Evolutionary conservation across 2,329 filamentous ascomycete species (phyloP).

Genomic region (Samsoniella hepiali): DNA sequence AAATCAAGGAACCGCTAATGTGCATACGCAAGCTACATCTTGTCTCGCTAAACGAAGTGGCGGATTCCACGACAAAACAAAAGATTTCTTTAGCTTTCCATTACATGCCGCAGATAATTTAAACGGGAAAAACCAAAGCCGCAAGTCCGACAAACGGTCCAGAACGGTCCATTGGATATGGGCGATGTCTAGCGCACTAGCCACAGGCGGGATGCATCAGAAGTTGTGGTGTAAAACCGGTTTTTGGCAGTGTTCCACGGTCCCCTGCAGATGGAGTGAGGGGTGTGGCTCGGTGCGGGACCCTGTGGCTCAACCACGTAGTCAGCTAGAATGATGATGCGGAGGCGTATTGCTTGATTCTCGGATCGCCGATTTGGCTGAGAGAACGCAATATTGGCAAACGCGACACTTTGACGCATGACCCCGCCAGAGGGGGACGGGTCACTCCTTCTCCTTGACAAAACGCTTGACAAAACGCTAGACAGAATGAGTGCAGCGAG

Average conservation of each 20-base stretch:
- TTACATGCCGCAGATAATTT: neutral
- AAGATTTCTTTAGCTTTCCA: neutral
- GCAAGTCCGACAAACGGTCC: neutral
- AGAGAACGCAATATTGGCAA: neutral
- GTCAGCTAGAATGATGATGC: neutral
- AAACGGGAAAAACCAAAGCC: neutral
- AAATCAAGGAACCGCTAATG: slow-evolving; percentile 1
- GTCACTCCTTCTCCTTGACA: neutral
- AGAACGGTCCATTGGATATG: slow-evolving; percentile 9
- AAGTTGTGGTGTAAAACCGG: slow-evolving; percentile 1
- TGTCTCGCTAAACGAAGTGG: neutral
- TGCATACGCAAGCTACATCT: slow-evolving; percentile 1
- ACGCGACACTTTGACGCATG: neutral
- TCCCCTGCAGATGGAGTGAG: neutral
- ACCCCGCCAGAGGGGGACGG: neutral
- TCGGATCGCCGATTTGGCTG: slow-evolving; percentile 14
- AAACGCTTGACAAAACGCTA: neutral
- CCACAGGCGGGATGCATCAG: slow-evolving; percentile 1
- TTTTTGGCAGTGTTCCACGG: neutral
- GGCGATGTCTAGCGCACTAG: neutral
- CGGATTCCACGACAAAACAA: neutral
- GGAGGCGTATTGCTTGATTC: neutral
- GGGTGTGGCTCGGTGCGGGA: slow-evolving; percentile 1
- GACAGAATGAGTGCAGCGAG: neutral
- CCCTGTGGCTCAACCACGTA: slow-evolving; percentile 7